Evolutionary conservation across 345 rosid genomes (phyloP).

Genomic region (Conringia planisiliqua): DNA sequence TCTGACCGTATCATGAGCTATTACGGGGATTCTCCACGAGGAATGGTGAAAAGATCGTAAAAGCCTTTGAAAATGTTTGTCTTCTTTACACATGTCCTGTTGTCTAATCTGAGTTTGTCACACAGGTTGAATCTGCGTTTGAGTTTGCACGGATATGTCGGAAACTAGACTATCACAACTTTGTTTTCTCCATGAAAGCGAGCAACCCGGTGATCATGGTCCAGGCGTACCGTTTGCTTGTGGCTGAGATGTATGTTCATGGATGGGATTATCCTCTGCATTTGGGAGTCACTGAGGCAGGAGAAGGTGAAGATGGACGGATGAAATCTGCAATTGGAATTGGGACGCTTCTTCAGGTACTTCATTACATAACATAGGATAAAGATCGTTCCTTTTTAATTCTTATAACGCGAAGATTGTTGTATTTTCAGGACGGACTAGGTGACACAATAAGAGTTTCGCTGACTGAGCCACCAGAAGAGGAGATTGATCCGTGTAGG

Average conservation of each 20-base stretch:
- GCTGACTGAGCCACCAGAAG: conserved; percentile 91
- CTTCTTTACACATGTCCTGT: conserved; percentile 8
- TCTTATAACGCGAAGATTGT: background rate
- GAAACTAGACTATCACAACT: conserved; percentile 92
- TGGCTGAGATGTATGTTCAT: conserved; percentile 91
- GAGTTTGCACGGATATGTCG: conserved; percentile 96
- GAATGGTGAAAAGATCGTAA: conserved; percentile 63
- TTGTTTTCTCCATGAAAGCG: conserved; percentile 98
- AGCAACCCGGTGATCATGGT: conserved; percentile 99
- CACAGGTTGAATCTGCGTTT: conserved; percentile 97
- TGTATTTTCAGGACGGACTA: conserved; percentile 73
- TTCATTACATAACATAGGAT: background rate
- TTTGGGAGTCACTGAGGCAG: conserved; percentile 98
- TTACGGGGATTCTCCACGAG: conserved; percentile 96
- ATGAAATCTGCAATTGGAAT: conserved; percentile 99
- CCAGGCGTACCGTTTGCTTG: conserved; percentile 91
- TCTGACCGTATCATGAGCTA: conserved; percentile 99
- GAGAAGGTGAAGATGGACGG: conserved; percentile 99
- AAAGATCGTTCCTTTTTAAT: background rate
- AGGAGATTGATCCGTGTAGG: conserved; percentile 95
- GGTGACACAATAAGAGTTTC: conserved; percentile 99
- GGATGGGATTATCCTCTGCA: conserved; percentile 99
- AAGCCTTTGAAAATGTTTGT: conserved; percentile 11
- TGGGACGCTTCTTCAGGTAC: conserved; percentile 95
- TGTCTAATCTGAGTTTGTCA: conserved; percentile 26